These are phyloP conservation scores for Gentiana macrophylla DNA, from an alignment of 257 asterid genomes.

Conservation along the genomic window DNA sequence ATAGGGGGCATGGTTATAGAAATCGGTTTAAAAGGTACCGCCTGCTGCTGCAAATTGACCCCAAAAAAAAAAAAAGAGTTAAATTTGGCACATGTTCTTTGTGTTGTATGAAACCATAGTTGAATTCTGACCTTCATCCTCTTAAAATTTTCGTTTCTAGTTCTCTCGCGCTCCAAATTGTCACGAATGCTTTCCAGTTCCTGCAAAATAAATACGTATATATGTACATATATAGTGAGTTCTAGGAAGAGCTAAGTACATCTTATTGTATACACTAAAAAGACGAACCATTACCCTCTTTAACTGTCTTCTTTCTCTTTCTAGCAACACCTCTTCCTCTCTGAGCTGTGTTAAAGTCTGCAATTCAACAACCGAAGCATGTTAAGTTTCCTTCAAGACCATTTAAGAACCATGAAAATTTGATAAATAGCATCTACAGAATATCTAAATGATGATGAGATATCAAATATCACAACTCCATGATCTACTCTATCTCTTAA, in stretches of 20 bases:
- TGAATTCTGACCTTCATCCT: slow-evolving; percentile 43
- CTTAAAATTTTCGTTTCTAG: slow-evolving; percentile 43
- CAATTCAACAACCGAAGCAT: background rate
- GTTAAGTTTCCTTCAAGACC: too few species aligned
- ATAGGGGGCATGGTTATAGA: slow-evolving; percentile 5
- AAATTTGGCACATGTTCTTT: too few species aligned
- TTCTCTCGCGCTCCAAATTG: slow-evolving; percentile 41
- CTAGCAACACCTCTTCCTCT: slow-evolving; percentile 41
- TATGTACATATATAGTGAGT: background rate
- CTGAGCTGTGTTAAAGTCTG: slow-evolving; percentile 65
- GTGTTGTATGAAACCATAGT: too few species aligned
- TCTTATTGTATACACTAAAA: background rate
- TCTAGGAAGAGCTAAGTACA: background rate
- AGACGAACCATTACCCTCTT: slow-evolving; percentile 39
- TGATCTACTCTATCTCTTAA: too few species aligned
- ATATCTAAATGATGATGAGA: too few species aligned
- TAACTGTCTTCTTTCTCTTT: slow-evolving; percentile 50
- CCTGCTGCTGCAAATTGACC: slow-evolving; percentile 1
- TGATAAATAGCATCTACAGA: too few species aligned
- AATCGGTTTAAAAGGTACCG: background rate
- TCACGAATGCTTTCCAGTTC: slow-evolving; percentile 32
- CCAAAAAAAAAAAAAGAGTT: background rate
- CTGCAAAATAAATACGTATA: slow-evolving; percentile 20
- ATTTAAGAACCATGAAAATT: too few species aligned
- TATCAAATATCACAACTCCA: too few species aligned